Conservation (phyloP, 768 basidiomycete genomes). For the Pulveroboletus frians region DNA sequence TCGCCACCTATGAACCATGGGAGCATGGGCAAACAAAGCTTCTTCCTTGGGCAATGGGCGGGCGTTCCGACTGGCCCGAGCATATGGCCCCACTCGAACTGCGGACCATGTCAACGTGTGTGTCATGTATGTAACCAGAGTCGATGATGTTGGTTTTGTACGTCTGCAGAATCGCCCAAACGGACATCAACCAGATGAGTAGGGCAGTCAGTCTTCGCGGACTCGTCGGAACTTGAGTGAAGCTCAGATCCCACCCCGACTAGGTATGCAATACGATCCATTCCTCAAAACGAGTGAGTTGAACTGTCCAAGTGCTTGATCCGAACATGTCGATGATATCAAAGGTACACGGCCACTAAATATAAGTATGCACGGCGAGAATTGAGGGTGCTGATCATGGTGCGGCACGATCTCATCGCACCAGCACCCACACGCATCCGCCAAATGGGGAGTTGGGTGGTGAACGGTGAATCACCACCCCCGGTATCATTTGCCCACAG, state of each 20-base stretch:
- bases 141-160: neutral
- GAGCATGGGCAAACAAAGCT: neutral
- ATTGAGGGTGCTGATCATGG: constrained; percentile 1
- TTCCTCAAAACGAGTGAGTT: constrained; percentile 15
- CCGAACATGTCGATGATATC: constrained; percentile 15
- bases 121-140: too few species aligned
- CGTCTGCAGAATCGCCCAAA: neutral
- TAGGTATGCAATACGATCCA: too few species aligned
- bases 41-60: neutral
- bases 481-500: constrained; percentile 1
- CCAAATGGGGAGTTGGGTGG: neutral
- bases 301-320: constrained; percentile 12
- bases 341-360: constrained; percentile 13
- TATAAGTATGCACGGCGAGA: constrained; percentile 4
- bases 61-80: neutral
- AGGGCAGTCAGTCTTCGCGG: constrained; percentile 1
- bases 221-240: constrained; percentile 4
- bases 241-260: neutral
- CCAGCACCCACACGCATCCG: constrained; percentile 5
- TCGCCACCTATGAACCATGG: neutral
- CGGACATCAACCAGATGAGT: too few species aligned
- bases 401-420: constrained; percentile 2
- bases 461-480: neutral
- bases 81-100: neutral
- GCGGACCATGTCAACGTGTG: neutral